A percentile compares a stretch with the other conserved stretches of the same genome.
Evolutionary conservation across 2,329 filamentous ascomycete genomes (phyloP).

Genomic region (Escovopsis sp.): DNA sequence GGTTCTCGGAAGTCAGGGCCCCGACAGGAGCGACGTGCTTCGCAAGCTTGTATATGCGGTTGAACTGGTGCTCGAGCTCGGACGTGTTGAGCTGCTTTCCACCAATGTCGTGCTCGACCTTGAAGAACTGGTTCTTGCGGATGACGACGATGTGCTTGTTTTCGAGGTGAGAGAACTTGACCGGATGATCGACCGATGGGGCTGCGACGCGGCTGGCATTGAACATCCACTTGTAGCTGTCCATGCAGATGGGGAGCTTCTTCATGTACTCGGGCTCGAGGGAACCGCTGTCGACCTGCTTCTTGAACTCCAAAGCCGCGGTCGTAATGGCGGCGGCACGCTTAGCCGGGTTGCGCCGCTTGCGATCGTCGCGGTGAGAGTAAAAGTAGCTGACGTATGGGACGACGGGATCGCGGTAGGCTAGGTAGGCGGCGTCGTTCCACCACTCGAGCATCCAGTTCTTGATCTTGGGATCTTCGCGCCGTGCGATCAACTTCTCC

Average conservation of each 20-base stretch:
- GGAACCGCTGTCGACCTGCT: conserved; percentile 65
- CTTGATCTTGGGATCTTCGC: conserved; percentile 65
- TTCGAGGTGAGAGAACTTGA: conserved; percentile 61
- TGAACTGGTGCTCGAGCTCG: conserved; percentile 85
- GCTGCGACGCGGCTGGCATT: conserved; percentile 79
- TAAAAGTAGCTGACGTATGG: conserved; percentile 99
- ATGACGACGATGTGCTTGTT: conserved; percentile 83
- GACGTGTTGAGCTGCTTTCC: conserved; percentile 76
- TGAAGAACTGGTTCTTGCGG: conserved; percentile 97
- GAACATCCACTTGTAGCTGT: conserved; percentile 98
- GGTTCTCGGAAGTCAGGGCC: conserved; percentile 77
- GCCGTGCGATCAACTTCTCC: conserved; percentile 67
- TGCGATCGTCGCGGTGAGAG: conserved; percentile 86
- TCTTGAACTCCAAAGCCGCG: conserved; percentile 84
- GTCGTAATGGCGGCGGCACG: conserved; percentile 83
- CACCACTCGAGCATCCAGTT: conserved; percentile 99
- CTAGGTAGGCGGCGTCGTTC: conserved; percentile 88
- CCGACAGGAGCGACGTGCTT: conserved; percentile 63
- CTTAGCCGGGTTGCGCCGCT: conserved; percentile 76
- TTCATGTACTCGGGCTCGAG: conserved; percentile 99
- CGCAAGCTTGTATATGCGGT: conserved; percentile 63
- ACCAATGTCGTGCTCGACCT: conserved; percentile 65
- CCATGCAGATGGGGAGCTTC: conserved; percentile 94
- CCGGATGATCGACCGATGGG: conserved; percentile 64
- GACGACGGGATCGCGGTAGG: conserved; percentile 87